Evolutionary conservation across 192 early-diverging fungal species (phyloP).

Genomic region (Umbelopsis vinacea): DNA sequence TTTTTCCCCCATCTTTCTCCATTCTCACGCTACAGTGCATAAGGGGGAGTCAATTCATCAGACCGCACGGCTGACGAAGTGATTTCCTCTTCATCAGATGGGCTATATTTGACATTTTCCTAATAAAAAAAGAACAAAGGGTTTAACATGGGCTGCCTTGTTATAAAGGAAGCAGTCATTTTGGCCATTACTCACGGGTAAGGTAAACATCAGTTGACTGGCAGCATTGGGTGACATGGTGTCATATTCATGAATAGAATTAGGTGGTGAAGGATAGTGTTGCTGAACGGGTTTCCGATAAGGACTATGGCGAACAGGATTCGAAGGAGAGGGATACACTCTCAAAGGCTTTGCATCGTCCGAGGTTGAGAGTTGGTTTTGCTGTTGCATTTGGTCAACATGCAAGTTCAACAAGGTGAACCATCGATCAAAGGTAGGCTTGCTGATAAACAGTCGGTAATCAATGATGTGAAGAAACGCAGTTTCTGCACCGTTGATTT

Average conservation of each 20-base stretch:
- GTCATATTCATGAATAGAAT: conserved; percentile 22
- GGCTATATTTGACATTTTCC: conserved; percentile 8
- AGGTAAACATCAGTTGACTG: conserved; percentile 11
- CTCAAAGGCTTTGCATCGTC: conserved; percentile 3
- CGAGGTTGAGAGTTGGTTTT: conserved; percentile 7
- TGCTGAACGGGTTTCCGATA: conserved; percentile 6
- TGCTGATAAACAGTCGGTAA: conserved; percentile 72
- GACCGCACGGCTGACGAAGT: conserved; percentile 1
- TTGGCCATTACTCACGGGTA: background rate
- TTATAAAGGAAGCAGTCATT: no score
- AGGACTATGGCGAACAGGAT: background rate
- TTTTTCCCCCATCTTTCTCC: background rate
- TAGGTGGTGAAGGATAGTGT: conserved; percentile 8
- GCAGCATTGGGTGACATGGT: background rate
- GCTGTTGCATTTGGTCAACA: conserved; percentile 22
- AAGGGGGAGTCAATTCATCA: conserved; percentile 16
- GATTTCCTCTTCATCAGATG: conserved; percentile 18
- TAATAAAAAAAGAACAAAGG: no score
- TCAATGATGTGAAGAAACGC: conserved; percentile 78
- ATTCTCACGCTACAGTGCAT: conserved; percentile 5
- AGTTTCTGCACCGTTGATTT: conserved; percentile 84
- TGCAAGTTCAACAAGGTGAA: conserved; percentile 45
- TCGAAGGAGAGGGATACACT: background rate
- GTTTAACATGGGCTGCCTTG: no score
- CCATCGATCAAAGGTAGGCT: conserved; percentile 66